phyloP scores from a whole-genome alignment of 805 yeast genomes.

The Debaryomyces tyrocola region DNA sequence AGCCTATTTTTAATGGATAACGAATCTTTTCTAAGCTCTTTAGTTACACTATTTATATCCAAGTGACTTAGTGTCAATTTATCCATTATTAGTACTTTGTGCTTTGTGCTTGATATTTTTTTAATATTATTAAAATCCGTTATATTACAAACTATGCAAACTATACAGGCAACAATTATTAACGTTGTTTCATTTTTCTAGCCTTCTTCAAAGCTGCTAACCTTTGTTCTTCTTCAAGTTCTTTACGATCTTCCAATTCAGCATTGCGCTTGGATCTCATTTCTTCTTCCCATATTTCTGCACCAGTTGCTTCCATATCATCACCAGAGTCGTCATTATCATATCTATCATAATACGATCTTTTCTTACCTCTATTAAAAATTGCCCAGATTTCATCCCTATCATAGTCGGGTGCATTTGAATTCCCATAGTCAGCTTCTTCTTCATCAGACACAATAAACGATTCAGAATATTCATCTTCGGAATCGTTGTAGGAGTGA shows the following conservation, averaged over 20 bases:
- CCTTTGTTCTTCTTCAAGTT: slow-evolving; percentile 58
- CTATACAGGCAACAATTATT: neutral
- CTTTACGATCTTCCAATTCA: slow-evolving; percentile 70
- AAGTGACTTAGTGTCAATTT: neutral
- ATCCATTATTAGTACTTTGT: neutral
- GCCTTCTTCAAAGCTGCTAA: slow-evolving; percentile 29
- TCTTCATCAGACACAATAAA: slow-evolving; percentile 60
- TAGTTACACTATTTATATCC: slow-evolving; percentile 27
- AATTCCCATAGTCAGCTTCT: slow-evolving; percentile 29
- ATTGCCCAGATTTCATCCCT: slow-evolving; percentile 89
- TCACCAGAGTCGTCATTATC: slow-evolving; percentile 50
- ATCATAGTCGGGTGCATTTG: slow-evolving; percentile 54
- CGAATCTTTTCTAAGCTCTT: slow-evolving; percentile 49
- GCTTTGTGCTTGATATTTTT: no score
- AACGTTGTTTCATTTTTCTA: slow-evolving; percentile 10
- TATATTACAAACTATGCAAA: neutral
- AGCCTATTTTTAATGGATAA: slow-evolving; percentile 59
- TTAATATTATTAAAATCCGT: no score
- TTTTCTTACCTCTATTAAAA: slow-evolving; percentile 64
- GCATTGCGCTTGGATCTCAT: slow-evolving; percentile 66
- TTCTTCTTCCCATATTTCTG: slow-evolving; percentile 85
- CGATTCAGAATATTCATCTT: slow-evolving; percentile 43
- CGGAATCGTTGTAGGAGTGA: slow-evolving; percentile 14
- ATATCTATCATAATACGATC: slow-evolving; percentile 44
- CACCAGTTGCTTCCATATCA: slow-evolving; percentile 95